Conservation (phyloP, 257 asterid species). For the Nicotiana paniculata region DNA sequence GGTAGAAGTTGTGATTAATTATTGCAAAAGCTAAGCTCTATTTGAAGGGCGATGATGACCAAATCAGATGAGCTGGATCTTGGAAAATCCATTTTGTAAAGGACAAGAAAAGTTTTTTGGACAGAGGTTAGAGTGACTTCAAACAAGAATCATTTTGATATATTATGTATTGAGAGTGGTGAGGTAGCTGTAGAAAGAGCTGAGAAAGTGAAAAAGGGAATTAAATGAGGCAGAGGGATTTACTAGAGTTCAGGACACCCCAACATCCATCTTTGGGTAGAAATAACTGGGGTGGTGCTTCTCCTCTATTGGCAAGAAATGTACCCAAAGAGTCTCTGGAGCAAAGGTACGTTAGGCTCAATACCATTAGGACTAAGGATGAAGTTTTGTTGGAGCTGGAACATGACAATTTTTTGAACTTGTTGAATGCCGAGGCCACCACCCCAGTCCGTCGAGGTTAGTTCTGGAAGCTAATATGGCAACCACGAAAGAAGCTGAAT, state of each 20-base stretch:
- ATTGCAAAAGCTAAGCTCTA: too few species aligned
- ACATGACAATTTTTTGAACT: constrained; percentile 27
- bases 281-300: constrained; percentile 79
- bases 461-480: constrained; percentile 35
- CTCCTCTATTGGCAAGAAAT: constrained; percentile 63
- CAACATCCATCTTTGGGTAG: constrained; percentile 56
- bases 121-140: not conserved
- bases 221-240: constrained; percentile 30
- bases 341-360: constrained; percentile 42
- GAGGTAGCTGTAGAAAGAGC: not conserved
- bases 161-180: not conserved
- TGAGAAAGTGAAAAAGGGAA: not conserved
- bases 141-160: not conserved
- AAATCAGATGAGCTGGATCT: not conserved
- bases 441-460: constrained; percentile 23
- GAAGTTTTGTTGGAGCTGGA: constrained; percentile 30
- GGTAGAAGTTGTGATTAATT: too few species aligned
- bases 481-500: constrained; percentile 23
- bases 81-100: not conserved
- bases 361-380: constrained; percentile 29
- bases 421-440: constrained; percentile 14
- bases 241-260: constrained; percentile 59
- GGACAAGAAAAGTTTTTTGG: not conserved
- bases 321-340: constrained; percentile 57
- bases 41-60: not conserved